Evolutionary conservation across 2,329 filamentous ascomycete genomes (phyloP), one percentile per base, ranked within the genome.

Genomic region (Trichoderma asperellum): DNA sequence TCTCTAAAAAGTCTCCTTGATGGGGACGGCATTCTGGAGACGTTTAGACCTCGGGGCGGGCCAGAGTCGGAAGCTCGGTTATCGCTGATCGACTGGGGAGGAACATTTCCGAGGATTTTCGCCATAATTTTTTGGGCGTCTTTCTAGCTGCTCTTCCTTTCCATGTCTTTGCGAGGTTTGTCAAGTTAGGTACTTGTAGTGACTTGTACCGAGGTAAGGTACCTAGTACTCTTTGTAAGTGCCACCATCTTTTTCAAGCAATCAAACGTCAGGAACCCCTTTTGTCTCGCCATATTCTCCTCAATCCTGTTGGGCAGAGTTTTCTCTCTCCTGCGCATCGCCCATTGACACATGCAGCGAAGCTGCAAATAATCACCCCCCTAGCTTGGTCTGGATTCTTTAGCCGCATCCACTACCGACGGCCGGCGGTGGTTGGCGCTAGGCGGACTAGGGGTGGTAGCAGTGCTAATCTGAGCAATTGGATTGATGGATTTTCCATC

Each of bases 301-400:
- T 6, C 24, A 10, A 6, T 27, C 43, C 43, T 52, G 59, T 62
- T 62, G 59, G 61, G 49, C 24, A 43, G 24, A 56, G 4, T 11
- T 49, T 66, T n/a, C 49, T 16, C 12, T 21, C 34, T 52, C n/a
- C 52, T 32, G 35, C 59, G 43, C 60, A 32, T 16, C 21, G 32
- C 32, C 47, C 27, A 52, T 66, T 58, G 63, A 66, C 63, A 66
- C 63, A 66, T 66, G 63, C 63, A 66, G 53, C 29, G 53, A 66
- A 18, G 27, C 63, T 66, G 63, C 53, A 43, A 40, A 56, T 24
- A 58, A 61, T 55, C 43, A 29, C 56, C 61, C 60, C 43, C 59
- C 59, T 35, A 32, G 40, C 43, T 35, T 21, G 32, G 40, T 12
- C 52, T 66, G 66, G 57, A 57, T 68, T 68, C 11, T 5, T 32